Base-by-base conservation (phyloP, 306 rosid genomes). In the Begonia loranthoides region DNA sequence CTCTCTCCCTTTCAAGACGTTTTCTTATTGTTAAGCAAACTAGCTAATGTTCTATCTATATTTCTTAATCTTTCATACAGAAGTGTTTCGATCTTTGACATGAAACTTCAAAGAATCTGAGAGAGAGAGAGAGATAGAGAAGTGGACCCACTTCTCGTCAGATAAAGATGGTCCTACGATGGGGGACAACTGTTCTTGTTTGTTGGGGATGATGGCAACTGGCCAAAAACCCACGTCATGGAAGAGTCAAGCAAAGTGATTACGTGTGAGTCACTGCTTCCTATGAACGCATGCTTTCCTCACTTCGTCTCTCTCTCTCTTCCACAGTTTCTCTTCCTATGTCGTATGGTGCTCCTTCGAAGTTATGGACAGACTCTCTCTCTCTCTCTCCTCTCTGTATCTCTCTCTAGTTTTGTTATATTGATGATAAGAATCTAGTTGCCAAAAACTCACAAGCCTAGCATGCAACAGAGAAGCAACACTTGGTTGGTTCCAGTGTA, bases 211-310 rank as follows among this genome's bases (percentile, higher is more conserved):
- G 33, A 15, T 17, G 52, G 70, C 80, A 64, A 73, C 61, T 79
- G 87, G 73, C 55, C 55, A 40, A 15, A 54, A 59, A 50, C 7
- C 34, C 34, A 28, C 34, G 58, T 69, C 64, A 22, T 59, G 77
- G 69, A 78, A 69, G 73, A 60, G 49, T 50, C 46, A 36, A 54
- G 58, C 52, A 14, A 15, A 22, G 60, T 41, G 62, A 22, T 73
- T 70, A 84, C 85, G 78, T 76, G 94, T 67, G 66, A 45, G 51
- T 21, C 41, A 77, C 59, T 70, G 60, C 67, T 65, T 24, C 50
- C 62, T 60, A 41, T 69, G 3, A n/a, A 49, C 34, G 80, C 80
- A 78, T 76, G 84, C 66, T 52, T 73, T 45, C 39, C 66, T 58
- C 64, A 40, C 66, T 47, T 56, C 10, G n/a, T n/a, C n/a, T n/a